Conservation (phyloP, 768 basidiomycete species). For the Austroboletus eburneus region DNA sequence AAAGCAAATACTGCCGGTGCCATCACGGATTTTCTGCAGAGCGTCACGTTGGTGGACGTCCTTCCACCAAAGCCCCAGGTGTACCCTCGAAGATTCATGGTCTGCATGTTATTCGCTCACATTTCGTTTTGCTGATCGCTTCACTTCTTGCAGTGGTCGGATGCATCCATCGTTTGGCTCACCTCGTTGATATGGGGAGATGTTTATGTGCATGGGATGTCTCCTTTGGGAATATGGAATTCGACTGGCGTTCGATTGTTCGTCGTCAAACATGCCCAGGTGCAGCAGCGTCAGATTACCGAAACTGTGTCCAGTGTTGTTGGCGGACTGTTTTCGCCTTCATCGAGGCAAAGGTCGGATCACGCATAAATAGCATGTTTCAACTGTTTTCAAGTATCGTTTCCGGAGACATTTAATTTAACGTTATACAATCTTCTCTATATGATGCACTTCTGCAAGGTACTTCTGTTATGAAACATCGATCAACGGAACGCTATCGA, state of each 20-base stretch:
- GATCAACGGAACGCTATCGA: not conserved
- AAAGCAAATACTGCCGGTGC: constrained; percentile 60
- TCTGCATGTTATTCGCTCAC: constrained; percentile 25
- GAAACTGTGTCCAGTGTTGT: constrained; percentile 80
- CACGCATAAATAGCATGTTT: constrained; percentile 15
- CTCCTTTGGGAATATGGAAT: constrained; percentile 86
- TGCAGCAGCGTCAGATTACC: constrained; percentile 64
- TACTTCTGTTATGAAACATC: not conserved
- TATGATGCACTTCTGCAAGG: not conserved
- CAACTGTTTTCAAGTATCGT: not conserved
- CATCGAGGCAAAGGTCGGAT: constrained; percentile 26
- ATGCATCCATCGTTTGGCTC: constrained; percentile 87
- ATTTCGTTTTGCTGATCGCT: constrained; percentile 1
- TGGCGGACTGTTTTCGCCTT: constrained; percentile 65
- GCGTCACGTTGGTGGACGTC: constrained; percentile 63
- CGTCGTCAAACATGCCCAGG: constrained; percentile 82
- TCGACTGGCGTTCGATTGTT: constrained; percentile 86
- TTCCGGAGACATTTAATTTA: not conserved
- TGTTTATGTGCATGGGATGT: constrained; percentile 87
- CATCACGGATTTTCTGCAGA: constrained; percentile 72
- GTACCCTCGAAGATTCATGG: constrained; percentile 70
- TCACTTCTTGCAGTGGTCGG: constrained; percentile 83
- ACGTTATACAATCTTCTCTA: not conserved
- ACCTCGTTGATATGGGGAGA: constrained; percentile 95
- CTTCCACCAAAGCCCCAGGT: constrained; percentile 68